phyloP scores from a whole-genome alignment of 1,284 basidiomycete species.

The Salmacisia buchloeana region DNA sequence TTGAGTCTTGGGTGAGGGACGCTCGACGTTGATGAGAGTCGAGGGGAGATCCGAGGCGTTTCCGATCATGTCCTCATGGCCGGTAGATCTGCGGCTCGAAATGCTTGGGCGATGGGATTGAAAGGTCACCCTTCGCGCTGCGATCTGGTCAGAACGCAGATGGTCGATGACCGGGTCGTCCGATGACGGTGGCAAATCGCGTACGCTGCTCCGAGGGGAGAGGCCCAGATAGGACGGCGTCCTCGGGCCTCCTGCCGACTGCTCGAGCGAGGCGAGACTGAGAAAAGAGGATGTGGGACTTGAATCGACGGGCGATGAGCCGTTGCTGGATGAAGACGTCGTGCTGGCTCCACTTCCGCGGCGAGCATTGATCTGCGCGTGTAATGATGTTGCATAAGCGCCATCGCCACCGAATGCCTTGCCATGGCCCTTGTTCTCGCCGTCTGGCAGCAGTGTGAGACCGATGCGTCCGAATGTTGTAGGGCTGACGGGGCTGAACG shows the following conservation, averaged over 20 bases:
- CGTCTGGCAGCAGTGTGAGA: background rate
- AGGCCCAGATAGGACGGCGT: conserved; percentile 6
- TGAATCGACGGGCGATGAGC: background rate
- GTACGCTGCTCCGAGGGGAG: background rate
- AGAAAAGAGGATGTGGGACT: background rate
- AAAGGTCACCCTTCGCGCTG: background rate
- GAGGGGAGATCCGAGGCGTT: background rate
- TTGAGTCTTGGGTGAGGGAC: background rate
- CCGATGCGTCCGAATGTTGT: background rate
- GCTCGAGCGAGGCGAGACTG: background rate
- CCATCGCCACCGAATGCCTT: background rate
- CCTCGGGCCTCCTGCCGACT: conserved; percentile 4
- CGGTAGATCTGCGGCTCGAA: too few relatives aligned
- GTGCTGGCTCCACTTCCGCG: background rate
- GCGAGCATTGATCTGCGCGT: background rate
- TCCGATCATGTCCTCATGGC: background rate
- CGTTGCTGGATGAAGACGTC: background rate
- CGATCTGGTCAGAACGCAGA: background rate
- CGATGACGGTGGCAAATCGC: background rate
- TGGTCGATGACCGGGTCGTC: background rate
- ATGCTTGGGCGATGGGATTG: too few relatives aligned
- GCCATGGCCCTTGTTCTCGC: background rate
- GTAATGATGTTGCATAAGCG: background rate
- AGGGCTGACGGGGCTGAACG: background rate
- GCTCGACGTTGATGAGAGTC: background rate